phyloP scores from a whole-genome alignment of 768 basidiomycete species.

The Coprinopsis marcescibilis region DNA sequence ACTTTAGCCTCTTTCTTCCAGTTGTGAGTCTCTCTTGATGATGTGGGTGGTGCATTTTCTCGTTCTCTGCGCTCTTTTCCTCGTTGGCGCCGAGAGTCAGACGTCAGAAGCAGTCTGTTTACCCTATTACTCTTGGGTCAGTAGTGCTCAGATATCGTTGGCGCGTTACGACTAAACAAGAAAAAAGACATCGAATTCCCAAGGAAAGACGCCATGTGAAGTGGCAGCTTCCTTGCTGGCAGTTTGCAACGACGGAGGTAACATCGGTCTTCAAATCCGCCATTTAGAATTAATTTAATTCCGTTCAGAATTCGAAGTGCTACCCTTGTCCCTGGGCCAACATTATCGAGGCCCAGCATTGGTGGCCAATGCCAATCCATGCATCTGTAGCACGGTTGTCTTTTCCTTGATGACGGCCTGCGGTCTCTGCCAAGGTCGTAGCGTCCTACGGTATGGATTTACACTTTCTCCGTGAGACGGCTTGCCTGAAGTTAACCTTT shows the following conservation, averaged over 20 bases:
- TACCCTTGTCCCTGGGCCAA: constrained; percentile 22
- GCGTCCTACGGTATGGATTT: constrained; percentile 22
- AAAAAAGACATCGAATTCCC: constrained; percentile 37
- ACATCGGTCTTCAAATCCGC: no score
- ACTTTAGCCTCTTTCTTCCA: no score
- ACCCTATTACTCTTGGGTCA: constrained; percentile 37
- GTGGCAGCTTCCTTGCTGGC: constrained; percentile 38
- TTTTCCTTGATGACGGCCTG: constrained; percentile 56
- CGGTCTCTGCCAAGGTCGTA: constrained; percentile 46
- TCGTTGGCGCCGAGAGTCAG: constrained; percentile 23
- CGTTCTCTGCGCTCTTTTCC: background rate
- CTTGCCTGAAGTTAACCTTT: constrained; percentile 6
- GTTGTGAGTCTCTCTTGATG: no score
- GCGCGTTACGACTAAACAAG: background rate
- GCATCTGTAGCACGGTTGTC: constrained; percentile 51
- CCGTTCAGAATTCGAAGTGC: constrained; percentile 26
- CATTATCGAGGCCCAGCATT: constrained; percentile 35
- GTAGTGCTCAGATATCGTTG: constrained; percentile 5
- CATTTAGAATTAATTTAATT: no score
- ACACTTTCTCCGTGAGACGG: background rate
- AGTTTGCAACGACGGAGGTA: constrained; percentile 31
- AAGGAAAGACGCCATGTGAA: constrained; percentile 40
- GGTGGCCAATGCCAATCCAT: constrained; percentile 31
- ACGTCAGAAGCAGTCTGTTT: constrained; percentile 34
- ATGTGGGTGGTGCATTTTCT: background rate